phyloP scores from a whole-genome alignment of 177 flowering plant genomes.

The Vitis hybrid region DNA sequence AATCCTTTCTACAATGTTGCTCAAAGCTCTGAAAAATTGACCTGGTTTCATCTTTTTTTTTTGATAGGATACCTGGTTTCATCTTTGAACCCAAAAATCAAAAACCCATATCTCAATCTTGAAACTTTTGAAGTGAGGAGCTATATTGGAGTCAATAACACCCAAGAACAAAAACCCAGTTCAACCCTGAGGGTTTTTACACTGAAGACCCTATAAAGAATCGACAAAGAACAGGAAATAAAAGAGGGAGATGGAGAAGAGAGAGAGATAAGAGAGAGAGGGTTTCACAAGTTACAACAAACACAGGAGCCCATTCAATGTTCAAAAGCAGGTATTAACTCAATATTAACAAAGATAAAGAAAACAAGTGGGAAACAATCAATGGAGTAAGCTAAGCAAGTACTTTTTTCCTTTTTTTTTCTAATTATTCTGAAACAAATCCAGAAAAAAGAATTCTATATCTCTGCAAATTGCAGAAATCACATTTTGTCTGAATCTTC shows the following conservation, averaged over 20 bases:
- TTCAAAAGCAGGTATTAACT: neutral
- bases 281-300: neutral
- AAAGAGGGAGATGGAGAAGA: neutral
- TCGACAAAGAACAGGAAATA: neutral
- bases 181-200: neutral
- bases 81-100: neutral
- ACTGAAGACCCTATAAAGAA: neutral
- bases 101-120: neutral
- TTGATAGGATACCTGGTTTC: neutral
- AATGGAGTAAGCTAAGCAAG: too few relatives aligned
- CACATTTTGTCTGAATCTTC: constrained; percentile 38
- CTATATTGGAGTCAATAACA: neutral
- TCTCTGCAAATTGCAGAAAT: constrained; percentile 12
- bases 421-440: constrained; percentile 7
- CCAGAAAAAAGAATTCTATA: constrained; percentile 14
- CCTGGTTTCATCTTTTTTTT: neutral
- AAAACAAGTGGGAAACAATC: neutral
- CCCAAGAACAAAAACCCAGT: neutral
- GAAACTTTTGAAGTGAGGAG: too few relatives aligned
- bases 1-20: neutral
- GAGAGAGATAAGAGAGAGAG: neutral
- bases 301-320: neutral
- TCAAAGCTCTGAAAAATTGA: neutral
- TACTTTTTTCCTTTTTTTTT: too few relatives aligned
- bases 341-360: neutral